Evolutionary conservation across 2,329 filamentous ascomycete species (phyloP), one percentile per base, ranked within the genome.

Genomic region (Albifimbria verrucaria): DNA sequence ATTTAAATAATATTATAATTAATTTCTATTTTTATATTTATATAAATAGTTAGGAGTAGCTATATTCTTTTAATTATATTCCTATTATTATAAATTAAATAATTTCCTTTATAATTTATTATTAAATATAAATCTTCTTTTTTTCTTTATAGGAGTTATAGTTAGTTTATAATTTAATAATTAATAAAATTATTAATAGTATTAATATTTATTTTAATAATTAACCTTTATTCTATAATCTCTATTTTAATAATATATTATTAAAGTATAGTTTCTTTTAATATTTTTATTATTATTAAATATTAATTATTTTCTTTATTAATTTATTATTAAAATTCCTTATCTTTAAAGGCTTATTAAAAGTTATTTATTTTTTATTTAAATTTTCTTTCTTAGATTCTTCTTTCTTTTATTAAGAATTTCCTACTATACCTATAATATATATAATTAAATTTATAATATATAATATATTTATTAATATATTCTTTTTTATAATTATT

Each of bases 311-410:
- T 12, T 24, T 54, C n/a, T 43, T 54, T 46, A 36, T 48, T 42
- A 50, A 26, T 23, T 1, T 28, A 25, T 1, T 23, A n/a, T 57
- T 58, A 58, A 55, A 56, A 56, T 55, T 49, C 42, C 21, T 57
- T 54, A 32, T 52, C 52, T 48, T 54, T 56, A 55, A 52, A 32
- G 15, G 52, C 46, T 52, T 53, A 52, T 24, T 54, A 25, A n/a
- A n/a, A n/a, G n/a, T 26, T 56, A 39, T 48, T 55, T 39, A 17
- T 49, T 25, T 48, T 43, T 21, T 42, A 52, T n/a, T n/a, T n/a
- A n/a, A n/a, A n/a, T n/a, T n/a, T 25, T 23, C 54, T 51, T 26
- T 46, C 26, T 51, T 48, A 50, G 28, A 41, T 41, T 49, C 36
- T 41, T 50, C 11, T 7, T 43, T 10, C 18, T 10, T 43, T n/a